Base-by-base conservation (phyloP, 257 asterid genomes). In the Nemophila menziesii region DNA sequence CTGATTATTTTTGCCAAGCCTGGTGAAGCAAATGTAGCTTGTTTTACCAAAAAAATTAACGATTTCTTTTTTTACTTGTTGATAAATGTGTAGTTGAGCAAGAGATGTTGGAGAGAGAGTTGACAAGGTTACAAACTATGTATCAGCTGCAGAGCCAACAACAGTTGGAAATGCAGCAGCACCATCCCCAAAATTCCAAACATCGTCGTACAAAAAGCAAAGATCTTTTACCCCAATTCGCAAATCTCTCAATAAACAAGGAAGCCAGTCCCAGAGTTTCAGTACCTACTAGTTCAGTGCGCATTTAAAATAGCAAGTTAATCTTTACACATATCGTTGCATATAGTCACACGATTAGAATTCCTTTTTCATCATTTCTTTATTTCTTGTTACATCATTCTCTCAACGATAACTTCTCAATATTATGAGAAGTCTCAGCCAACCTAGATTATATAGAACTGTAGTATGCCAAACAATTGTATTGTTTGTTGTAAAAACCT, bases 21-120 rank as follows among this genome's bases (percentile, higher is more conserved):
- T n/a, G n/a, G n/a, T n/a, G n/a, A n/a, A n/a, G n/a, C n/a, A n/a
- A n/a, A n/a, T n/a, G n/a, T n/a, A n/a, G n/a, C n/a, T n/a, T n/a
- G n/a, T n/a, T n/a, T n/a, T n/a, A n/a, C n/a, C n/a, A n/a, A n/a
- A n/a, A n/a, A n/a, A n/a, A n/a, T n/a, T n/a, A n/a, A n/a, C n/a
- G n/a, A n/a, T n/a, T n/a, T n/a, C n/a, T n/a, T 24, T 24, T 24
- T 9, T 24, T 9, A 24, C 9, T 14, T 48, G 39, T 44, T 39
- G 20, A n/a, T 20, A 33, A 55, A 43, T 44, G 49, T n/a, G 19
- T 61, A 85, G 94, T 83, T 81, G 94, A 82, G 63, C 94, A 82
- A 57, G 96, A 77, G 13, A 79, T 82, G 80, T 42, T 86, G 23
- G 90, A 77, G 67, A 67, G 82, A 58, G 96, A 86, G 60, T 69